Evolutionary conservation across 2,329 filamentous ascomycete species (phyloP).

Genomic region (Cytospora chrysosperma): DNA sequence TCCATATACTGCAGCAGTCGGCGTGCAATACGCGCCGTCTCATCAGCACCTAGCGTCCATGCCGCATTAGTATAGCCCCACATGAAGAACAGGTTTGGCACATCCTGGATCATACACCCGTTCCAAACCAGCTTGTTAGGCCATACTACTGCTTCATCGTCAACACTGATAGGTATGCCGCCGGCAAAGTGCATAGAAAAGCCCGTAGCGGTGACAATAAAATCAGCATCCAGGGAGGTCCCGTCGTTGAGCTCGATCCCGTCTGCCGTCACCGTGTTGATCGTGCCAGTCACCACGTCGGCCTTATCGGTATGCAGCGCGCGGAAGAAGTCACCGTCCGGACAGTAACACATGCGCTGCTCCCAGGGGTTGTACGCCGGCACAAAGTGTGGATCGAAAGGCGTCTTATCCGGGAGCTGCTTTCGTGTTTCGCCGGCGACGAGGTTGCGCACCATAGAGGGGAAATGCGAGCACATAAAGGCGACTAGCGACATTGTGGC

Average conservation of each 20-base stretch:
- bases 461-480: conserved; percentile 51
- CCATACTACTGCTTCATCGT: conserved; percentile 39
- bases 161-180: conserved; percentile 48
- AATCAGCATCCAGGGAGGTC: conserved; percentile 51
- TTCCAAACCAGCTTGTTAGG: conserved; percentile 46
- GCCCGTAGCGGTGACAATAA: conserved; percentile 65
- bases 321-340: conserved; percentile 46
- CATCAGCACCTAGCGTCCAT: conserved; percentile 63
- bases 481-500: conserved; percentile 41
- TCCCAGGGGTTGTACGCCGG: conserved; percentile 63
- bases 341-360: conserved; percentile 63
- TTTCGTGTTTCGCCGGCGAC: conserved; percentile 35
- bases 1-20: conserved; percentile 52
- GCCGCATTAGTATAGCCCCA: conserved; percentile 60
- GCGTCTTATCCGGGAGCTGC: conserved; percentile 33
- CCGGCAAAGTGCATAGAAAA: conserved; percentile 57
- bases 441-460: conserved; percentile 38
- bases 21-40: conserved; percentile 47
- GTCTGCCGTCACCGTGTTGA: conserved; percentile 43
- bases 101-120: conserved; percentile 57
- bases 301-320: conserved; percentile 40
- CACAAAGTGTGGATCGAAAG: conserved; percentile 54
- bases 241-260: conserved; percentile 46
- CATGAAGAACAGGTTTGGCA: conserved; percentile 60
- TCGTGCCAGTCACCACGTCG: conserved; percentile 44